Evolutionary conservation across 2,329 filamentous ascomycete species (phyloP).

Genomic region (Lachnellula subtilissima): DNA sequence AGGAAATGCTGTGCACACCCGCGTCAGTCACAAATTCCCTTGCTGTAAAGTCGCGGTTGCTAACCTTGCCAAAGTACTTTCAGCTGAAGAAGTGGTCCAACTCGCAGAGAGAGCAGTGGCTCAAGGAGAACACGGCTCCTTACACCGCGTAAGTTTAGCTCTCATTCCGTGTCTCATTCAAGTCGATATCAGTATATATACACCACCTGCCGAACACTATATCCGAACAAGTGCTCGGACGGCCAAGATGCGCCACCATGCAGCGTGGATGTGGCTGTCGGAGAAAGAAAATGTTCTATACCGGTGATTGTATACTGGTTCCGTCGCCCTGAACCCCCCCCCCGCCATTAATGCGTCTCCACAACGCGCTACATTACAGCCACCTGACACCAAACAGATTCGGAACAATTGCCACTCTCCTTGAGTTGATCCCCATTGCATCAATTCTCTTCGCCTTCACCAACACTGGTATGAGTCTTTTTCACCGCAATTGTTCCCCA

Average conservation of each 20-base stretch:
- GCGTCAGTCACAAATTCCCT: slow-evolving; percentile 39
- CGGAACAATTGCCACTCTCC: slow-evolving; percentile 65
- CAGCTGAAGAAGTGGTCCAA: slow-evolving; percentile 80
- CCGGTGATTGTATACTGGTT: neutral
- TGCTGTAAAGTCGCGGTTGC: neutral
- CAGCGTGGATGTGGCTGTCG: no score
- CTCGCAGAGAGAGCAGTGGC: slow-evolving; percentile 60
- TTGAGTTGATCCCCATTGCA: slow-evolving; percentile 79
- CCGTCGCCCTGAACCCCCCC: neutral
- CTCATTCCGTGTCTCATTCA: neutral
- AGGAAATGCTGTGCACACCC: slow-evolving; percentile 42
- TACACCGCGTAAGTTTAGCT: slow-evolving; percentile 68
- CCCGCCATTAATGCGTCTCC: no score
- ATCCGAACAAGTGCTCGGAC: no score
- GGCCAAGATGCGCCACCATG: no score
- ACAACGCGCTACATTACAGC: neutral
- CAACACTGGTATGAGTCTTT: slow-evolving; percentile 58
- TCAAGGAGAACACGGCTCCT: slow-evolving; percentile 64
- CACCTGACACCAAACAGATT: slow-evolving; percentile 51
- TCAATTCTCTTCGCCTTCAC: slow-evolving; percentile 86
- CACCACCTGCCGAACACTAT: no score
- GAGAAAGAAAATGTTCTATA: neutral
- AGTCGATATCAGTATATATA: neutral
- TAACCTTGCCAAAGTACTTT: slow-evolving; percentile 62
- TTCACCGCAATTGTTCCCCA: neutral